These are phyloP conservation scores for Termitomyces titanicus DNA, from an alignment of 768 basidiomycete genomes.

Conservation along the genomic window DNA sequence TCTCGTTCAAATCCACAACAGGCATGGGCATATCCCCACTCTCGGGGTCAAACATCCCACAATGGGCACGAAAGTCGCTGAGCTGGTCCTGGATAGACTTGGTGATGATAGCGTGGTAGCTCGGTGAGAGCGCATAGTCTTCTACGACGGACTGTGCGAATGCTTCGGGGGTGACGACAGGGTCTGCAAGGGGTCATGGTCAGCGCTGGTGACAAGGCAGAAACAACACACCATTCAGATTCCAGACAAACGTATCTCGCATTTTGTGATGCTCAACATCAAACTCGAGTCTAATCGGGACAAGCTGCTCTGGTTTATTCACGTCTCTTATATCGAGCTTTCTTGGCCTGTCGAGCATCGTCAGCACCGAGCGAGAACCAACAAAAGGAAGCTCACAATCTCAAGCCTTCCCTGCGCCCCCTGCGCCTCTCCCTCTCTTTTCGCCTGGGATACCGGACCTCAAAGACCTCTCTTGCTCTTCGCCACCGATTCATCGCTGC, in stretches of 20 bases:
- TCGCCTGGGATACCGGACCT: constrained; percentile 30
- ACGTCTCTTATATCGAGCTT: constrained; percentile 53
- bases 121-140: constrained; percentile 75
- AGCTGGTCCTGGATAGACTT: constrained; percentile 89
- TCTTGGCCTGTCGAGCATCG: constrained; percentile 45
- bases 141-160: constrained; percentile 91
- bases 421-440: constrained; percentile 23
- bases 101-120: constrained; percentile 63
- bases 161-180: constrained; percentile 81
- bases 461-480: constrained; percentile 33
- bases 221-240: constrained; percentile 73
- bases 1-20: constrained; percentile 35
- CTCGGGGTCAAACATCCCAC: constrained; percentile 34
- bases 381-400: constrained; percentile 52
- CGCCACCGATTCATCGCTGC: too few relatives aligned
- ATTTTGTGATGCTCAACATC: constrained; percentile 93
- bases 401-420: constrained; percentile 21
- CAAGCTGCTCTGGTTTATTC: constrained; percentile 72
- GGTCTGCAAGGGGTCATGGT: constrained; percentile 47
- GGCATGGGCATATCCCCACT: background rate
- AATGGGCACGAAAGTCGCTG: constrained; percentile 72
- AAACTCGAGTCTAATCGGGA: constrained; percentile 94
- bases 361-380: constrained; percentile 8
- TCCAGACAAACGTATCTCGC: constrained; percentile 97
- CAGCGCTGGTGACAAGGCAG: background rate